phyloP scores from a whole-genome alignment of 495 filamentous ascomycete species.

The Aspergillus taichungensis region DNA sequence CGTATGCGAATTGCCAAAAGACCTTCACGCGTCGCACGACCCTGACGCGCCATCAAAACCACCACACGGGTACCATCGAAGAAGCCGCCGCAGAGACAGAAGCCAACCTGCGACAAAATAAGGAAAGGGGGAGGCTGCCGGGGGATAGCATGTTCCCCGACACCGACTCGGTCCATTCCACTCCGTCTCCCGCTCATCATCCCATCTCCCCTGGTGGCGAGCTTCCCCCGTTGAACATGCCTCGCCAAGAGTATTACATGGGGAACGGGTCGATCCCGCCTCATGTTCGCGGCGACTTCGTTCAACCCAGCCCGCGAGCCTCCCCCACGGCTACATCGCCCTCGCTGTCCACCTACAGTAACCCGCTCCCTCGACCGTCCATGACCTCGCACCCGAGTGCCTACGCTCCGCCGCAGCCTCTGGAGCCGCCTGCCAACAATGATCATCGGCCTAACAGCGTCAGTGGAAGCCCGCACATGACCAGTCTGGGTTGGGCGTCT shows the following conservation, averaged over 20 bases:
- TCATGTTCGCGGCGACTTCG: constrained; percentile 71
- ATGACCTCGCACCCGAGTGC: constrained; percentile 74
- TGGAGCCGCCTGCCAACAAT: constrained; percentile 79
- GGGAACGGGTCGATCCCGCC: constrained; percentile 64
- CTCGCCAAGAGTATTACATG: constrained; percentile 65
- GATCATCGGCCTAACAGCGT: constrained; percentile 62
- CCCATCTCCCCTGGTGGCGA: constrained; percentile 71
- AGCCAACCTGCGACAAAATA: constrained; percentile 58
- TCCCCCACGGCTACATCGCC: constrained; percentile 56
- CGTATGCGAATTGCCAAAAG: constrained; percentile 96
- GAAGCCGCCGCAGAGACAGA: constrained; percentile 86
- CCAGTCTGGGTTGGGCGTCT: constrained; percentile 64
- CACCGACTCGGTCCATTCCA: constrained; percentile 72
- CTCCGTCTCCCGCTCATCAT: constrained; percentile 75
- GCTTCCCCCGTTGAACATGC: constrained; percentile 65
- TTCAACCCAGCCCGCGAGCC: constrained; percentile 62
- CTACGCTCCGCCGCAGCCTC: constrained; percentile 74
- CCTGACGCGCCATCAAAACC: constrained; percentile 89
- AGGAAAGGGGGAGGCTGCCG: constrained; percentile 53
- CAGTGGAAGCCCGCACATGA: constrained; percentile 64
- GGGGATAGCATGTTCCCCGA: constrained; percentile 72
- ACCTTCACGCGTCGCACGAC: constrained; percentile 96
- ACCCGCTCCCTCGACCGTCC: constrained; percentile 49
- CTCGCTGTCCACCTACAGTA: constrained; percentile 49
- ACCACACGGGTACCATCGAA: constrained; percentile 91